Evolutionary conservation across 495 filamentous ascomycete genomes (phyloP).

Genomic region (Halenospora varia): DNA sequence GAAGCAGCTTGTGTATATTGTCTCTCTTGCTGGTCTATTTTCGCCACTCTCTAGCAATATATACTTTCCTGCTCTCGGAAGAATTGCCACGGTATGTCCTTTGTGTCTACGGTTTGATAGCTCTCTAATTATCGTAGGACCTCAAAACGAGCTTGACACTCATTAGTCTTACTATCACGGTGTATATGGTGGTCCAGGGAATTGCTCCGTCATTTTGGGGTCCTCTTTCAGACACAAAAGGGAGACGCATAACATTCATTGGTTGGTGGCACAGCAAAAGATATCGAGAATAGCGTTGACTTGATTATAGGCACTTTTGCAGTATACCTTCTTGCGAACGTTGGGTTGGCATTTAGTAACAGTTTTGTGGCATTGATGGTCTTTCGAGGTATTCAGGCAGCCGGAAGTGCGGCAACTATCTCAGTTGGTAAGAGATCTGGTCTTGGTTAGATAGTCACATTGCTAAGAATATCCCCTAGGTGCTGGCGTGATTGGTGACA

Average conservation of each 20-base stretch:
- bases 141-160: conserved; percentile 26
- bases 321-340: conserved; percentile 56
- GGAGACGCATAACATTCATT: conserved; percentile 56
- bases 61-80: conserved; percentile 35
- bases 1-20: conserved; percentile 33
- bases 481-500: conserved; percentile 52
- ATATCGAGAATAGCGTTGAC: neutral
- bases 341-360: conserved; percentile 55
- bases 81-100: conserved; percentile 11
- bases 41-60: conserved; percentile 31
- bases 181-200: conserved; percentile 31
- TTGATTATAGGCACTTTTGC: conserved; percentile 38
- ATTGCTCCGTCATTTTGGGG: conserved; percentile 34
- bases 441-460: neutral
- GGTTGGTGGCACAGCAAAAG: conserved; percentile 2
- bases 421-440: conserved; percentile 35
- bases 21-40: conserved; percentile 35
- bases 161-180: conserved; percentile 37
- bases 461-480: neutral
- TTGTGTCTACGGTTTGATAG: neutral
- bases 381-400: conserved; percentile 56
- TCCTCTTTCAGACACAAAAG: conserved; percentile 52
- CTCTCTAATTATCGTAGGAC: conserved; percentile 21
- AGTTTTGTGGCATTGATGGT: conserved; percentile 54
- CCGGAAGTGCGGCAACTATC: conserved; percentile 52